Base-by-base conservation (phyloP, 177 flowering plant genomes). In the Tripterygium wilfordii region DNA sequence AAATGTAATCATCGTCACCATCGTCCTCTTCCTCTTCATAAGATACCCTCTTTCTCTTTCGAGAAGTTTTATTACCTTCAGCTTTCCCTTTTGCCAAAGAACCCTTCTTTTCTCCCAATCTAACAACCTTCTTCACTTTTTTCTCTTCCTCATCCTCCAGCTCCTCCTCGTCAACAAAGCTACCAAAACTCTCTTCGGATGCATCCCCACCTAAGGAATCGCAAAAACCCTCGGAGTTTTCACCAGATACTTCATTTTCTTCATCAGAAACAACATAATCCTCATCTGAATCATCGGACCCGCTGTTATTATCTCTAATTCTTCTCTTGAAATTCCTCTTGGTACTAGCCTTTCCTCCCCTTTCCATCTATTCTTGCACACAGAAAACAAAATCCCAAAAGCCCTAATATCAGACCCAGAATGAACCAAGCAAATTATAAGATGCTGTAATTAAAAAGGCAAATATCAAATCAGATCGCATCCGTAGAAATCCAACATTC, bases 231-330 rank as follows among this genome's bases (percentile, higher is more conserved):
- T 75, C 77, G 24, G 61, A 71, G 18, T 60, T 69, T 20, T 51
- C 72, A 10, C 76, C 75, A 31, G 70, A 67, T 25, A 35, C 64
- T 10, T 65, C 71, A 21, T 57, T 58, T 24, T 69, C 79, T 30
- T 80, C 95, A 51, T 72, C 82, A 23, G 56, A 76, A 15, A 76
- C 66, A 39, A 75, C 79, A 55, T 76, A 94, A 66, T 94, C 99
- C 68, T 89, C 95, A 63, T 94, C 99, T 0, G 97, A 94, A 65
- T 75, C 95, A 71, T 88, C 98, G 3, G 94, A 81, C 33, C 56
- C 76, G 41, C 57, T 49, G 29, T 65, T 64, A 23, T 40, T 58
- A 2, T 47, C 42, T 35, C 51, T 37, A 42, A 48, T 38, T 56
- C 59, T 66, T 59, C 54, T 70, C 62, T 63, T 73, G 28, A 53